Percentiles rank a stretch among this genome's conserved stretches.
phyloP scores from a whole-genome alignment of 208 protist genomes.

The Acanthamoeba polyphaga region DNA sequence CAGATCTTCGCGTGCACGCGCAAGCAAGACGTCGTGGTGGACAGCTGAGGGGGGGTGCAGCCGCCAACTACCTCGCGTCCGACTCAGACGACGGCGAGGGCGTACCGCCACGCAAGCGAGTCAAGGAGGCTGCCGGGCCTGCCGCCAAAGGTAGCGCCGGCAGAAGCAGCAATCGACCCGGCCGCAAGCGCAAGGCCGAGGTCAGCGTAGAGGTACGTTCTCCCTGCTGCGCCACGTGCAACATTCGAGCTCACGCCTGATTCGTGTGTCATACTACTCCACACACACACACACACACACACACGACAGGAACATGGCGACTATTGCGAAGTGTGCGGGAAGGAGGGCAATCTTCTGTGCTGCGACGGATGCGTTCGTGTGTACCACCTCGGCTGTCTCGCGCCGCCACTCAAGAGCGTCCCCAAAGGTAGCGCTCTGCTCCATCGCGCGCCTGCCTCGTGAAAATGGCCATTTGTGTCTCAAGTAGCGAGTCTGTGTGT shows the following conservation, averaged over 20 bases:
- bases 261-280: not conserved
- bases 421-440: slow-evolving; percentile 32
- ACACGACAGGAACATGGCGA: slow-evolving; percentile 55
- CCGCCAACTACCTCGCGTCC: not conserved
- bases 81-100: not conserved
- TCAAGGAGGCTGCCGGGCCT: not conserved
- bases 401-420: slow-evolving; percentile 46
- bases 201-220: not conserved
- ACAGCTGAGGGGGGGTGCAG: not conserved
- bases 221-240: not conserved
- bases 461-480: not conserved
- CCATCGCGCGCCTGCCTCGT: too few species aligned
- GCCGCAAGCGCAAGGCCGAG: not conserved
- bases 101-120: not conserved
- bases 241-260: too few species aligned
- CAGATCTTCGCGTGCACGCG: not conserved
- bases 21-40: not conserved
- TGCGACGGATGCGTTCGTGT: slow-evolving; percentile 47
- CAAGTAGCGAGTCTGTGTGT: not conserved
- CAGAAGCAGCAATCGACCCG: not conserved
- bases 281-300: not conserved
- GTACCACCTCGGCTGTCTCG: slow-evolving; percentile 49
- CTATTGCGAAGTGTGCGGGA: slow-evolving; percentile 34
- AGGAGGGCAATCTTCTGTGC: slow-evolving; percentile 62
- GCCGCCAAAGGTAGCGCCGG: too few species aligned